phyloP scores from a whole-genome alignment of 805 yeast genomes.

The Metschnikowia arizonensis region DNA sequence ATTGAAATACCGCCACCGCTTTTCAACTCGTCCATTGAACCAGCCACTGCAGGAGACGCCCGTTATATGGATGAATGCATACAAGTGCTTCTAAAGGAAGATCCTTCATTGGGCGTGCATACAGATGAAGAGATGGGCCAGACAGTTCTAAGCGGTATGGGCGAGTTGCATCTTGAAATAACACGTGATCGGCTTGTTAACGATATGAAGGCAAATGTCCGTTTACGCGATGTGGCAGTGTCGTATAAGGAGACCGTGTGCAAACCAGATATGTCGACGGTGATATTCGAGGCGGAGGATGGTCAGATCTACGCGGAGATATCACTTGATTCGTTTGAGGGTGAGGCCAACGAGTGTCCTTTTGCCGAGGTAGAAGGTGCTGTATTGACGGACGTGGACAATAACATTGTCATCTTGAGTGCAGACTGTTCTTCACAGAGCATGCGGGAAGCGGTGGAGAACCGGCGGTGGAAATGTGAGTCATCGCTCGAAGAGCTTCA shows the following conservation, averaged over 20 bases:
- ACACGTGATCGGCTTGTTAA: constrained; percentile 72
- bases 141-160: constrained; percentile 91
- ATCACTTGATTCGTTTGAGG: constrained; percentile 36
- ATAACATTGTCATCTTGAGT: constrained; percentile 43
- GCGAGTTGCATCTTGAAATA: constrained; percentile 91
- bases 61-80: constrained; percentile 70
- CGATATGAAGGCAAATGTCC: constrained; percentile 78
- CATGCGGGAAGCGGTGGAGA: constrained; percentile 24
- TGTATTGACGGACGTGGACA: constrained; percentile 40
- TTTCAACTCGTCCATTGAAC: constrained; percentile 80
- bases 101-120: constrained; percentile 74
- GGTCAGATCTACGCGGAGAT: constrained; percentile 24
- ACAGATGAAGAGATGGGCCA: constrained; percentile 86
- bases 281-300: constrained; percentile 18
- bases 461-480: constrained; percentile 48
- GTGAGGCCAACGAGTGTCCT: constrained; percentile 26
- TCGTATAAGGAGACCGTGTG: constrained; percentile 74
- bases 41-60: constrained; percentile 76
- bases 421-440: constrained; percentile 25
- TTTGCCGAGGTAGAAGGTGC: constrained; percentile 41
- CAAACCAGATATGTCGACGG: constrained; percentile 20
- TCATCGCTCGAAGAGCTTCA: constrained; percentile 46
- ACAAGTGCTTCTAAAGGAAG: constrained; percentile 68
- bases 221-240: constrained; percentile 79
- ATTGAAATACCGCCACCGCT: constrained; percentile 90